Evolutionary conservation across 2,329 filamentous ascomycete genomes (phyloP).

Genomic region (Hymenoscyphus infarciens): DNA sequence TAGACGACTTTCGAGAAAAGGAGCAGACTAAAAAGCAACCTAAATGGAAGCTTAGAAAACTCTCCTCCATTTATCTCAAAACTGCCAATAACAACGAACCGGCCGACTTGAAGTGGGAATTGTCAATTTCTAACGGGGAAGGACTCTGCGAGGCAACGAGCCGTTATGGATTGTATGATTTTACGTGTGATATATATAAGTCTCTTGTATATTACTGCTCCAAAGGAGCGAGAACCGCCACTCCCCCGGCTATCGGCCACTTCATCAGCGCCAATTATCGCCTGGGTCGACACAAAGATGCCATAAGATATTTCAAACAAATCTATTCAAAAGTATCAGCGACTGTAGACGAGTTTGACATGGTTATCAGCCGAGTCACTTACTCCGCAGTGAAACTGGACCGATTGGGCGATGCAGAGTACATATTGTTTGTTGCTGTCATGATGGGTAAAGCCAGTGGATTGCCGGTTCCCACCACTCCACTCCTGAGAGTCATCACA

Average conservation of each 20-base stretch:
- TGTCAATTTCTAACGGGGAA: slow-evolving; percentile 18
- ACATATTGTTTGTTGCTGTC: slow-evolving; percentile 22
- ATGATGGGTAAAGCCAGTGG: slow-evolving; percentile 23
- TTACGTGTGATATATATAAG: slow-evolving; percentile 24
- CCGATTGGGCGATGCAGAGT: slow-evolving; percentile 24
- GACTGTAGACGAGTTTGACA: slow-evolving; percentile 22
- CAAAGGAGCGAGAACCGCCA: not conserved
- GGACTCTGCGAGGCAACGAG: slow-evolving; percentile 25
- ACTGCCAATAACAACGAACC: slow-evolving; percentile 23
- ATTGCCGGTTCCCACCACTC: slow-evolving; percentile 24
- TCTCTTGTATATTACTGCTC: not conserved
- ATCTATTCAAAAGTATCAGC: slow-evolving; percentile 22
- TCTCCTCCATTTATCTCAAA: slow-evolving; percentile 28
- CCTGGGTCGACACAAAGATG: slow-evolving; percentile 20
- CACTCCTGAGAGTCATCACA: slow-evolving; percentile 29
- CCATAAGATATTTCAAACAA: slow-evolving; percentile 21
- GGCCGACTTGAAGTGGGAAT: slow-evolving; percentile 4
- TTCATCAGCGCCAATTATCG: slow-evolving; percentile 27
- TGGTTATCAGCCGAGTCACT: slow-evolving; percentile 20
- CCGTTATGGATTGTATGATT: slow-evolving; percentile 21
- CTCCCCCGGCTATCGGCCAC: slow-evolving; percentile 11
- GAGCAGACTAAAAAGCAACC: not conserved
- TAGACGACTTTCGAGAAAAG: slow-evolving; percentile 7
- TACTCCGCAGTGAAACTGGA: slow-evolving; percentile 24
- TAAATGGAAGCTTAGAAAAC: slow-evolving; percentile 22